Evolutionary conservation across 371 early-diverging fungal genomes (phyloP).

Genomic region (Mucor indicus): DNA sequence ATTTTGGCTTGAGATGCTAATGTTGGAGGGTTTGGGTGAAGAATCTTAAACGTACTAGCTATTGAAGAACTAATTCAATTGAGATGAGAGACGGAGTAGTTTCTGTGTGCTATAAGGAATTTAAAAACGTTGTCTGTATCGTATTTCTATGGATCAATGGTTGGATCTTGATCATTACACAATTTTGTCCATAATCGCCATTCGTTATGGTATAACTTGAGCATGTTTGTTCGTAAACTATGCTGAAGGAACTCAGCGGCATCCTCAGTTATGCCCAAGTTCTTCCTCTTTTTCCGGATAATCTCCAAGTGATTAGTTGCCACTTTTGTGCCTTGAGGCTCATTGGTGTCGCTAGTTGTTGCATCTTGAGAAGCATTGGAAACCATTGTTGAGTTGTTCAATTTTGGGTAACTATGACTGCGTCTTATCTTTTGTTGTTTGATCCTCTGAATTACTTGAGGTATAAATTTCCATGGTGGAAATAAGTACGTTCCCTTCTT

Average conservation of each 20-base stretch:
- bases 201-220: not conserved
- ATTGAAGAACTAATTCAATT: not conserved
- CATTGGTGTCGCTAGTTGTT: not conserved
- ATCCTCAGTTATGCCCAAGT: not conserved
- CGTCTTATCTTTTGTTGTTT: not conserved
- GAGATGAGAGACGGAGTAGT: no score
- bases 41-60: not conserved
- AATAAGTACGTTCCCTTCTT: conserved; percentile 1
- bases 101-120: not conserved
- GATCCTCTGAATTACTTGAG: not conserved
- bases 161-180: not conserved
- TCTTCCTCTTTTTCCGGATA: conserved; percentile 9
- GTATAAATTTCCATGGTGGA: conserved; percentile 6
- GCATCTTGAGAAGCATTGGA: not conserved
- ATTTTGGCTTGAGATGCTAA: not conserved
- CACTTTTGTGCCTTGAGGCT: not conserved
- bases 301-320: conserved; percentile 9
- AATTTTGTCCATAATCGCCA: not conserved
- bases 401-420: not conserved
- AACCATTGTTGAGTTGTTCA: not conserved
- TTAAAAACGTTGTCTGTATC: not conserved
- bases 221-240: not conserved
- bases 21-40: not conserved
- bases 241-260: not conserved
- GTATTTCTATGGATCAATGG: not conserved